Evolutionary conservation across 2,329 filamentous ascomycete genomes (phyloP).

Genomic region (Dryadomyces quercivorus): DNA sequence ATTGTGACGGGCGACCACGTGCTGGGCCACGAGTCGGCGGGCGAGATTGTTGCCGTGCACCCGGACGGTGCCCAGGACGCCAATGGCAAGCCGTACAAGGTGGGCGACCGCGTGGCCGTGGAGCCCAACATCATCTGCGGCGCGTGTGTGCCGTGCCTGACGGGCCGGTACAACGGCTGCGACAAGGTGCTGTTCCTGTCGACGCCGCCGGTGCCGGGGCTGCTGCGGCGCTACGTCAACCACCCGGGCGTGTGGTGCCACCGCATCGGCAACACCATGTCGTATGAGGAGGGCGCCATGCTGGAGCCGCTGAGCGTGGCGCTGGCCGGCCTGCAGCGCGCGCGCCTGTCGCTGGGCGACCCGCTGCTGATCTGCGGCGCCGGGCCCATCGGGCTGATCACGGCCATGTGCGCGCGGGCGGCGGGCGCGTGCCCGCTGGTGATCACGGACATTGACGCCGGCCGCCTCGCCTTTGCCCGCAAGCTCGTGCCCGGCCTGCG

Average conservation of each 20-base stretch:
- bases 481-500: conserved; percentile 66
- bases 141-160: conserved; percentile 80
- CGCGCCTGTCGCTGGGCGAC: conserved; percentile 71
- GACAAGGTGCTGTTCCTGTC: conserved; percentile 76
- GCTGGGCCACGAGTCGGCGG: conserved; percentile 87
- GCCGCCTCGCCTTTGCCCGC: conserved; percentile 73
- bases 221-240: conserved; percentile 86
- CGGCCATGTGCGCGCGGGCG: conserved; percentile 69
- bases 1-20: conserved; percentile 82
- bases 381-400: conserved; percentile 86
- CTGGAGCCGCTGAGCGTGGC: conserved; percentile 85
- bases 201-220: conserved; percentile 77
- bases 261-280: conserved; percentile 74
- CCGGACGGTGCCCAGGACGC: conserved; percentile 24
- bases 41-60: conserved; percentile 70
- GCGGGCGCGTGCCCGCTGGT: conserved; percentile 84
- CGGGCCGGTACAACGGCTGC: conserved; percentile 91
- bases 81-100: conserved; percentile 63
- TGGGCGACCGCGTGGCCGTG: conserved; percentile 84
- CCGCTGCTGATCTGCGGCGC: conserved; percentile 83
- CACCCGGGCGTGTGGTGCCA: conserved; percentile 93
- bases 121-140: conserved; percentile 92
- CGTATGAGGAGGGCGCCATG: conserved; percentile 80
- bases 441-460: conserved; percentile 89
- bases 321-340: conserved; percentile 75